Conservation (phyloP, 257 asterid genomes). For the Solanum pimpinellifolium region DNA sequence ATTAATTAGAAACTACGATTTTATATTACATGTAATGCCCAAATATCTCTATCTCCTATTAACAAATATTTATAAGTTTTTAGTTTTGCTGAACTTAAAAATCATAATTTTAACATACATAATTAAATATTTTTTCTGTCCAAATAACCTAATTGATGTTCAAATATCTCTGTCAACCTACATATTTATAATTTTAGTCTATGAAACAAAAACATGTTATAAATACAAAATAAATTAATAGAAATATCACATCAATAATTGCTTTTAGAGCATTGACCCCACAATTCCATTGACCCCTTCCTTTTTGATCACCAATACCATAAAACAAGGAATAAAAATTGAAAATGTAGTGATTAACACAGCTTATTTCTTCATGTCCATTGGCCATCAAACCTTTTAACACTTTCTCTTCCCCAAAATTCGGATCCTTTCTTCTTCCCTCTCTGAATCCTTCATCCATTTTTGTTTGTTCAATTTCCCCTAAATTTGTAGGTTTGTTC, state of each 20-base stretch:
- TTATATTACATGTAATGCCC: background rate
- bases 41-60: background rate
- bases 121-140: background rate
- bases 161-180: background rate
- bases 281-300: background rate
- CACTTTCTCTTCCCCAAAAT: background rate
- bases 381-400: background rate
- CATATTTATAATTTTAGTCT: background rate
- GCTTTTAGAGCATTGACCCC: background rate
- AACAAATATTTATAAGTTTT: background rate
- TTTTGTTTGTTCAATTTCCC: background rate
- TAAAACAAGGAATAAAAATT: background rate
- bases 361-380: background rate
- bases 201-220: background rate
- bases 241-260: background rate
- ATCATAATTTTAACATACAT: background rate
- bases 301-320: background rate
- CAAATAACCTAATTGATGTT: background rate
- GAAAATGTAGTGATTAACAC: background rate
- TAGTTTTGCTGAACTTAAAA: background rate
- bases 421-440: background rate
- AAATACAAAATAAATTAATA: background rate
- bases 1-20: background rate
- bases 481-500: background rate
- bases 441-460: background rate